Percentiles rank a stretch among this genome's conserved stretches.
Conservation (phyloP, 2,329 filamentous ascomycete species). For the Mariannaea sp. region DNA sequence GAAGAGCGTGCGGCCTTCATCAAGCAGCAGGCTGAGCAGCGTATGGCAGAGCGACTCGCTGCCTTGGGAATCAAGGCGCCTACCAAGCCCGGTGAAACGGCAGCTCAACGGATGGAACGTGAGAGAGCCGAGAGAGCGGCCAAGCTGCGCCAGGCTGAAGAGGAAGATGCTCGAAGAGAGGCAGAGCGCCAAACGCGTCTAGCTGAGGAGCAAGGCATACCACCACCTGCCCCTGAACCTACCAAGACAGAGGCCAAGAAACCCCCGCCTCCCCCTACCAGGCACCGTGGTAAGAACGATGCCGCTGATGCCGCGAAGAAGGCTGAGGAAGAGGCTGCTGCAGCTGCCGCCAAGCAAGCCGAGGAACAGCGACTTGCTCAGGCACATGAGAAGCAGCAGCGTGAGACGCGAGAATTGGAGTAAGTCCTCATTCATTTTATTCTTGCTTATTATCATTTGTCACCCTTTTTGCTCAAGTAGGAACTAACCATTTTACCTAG, state of each 20-base stretch:
- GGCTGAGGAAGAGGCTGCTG: constrained; percentile 60
- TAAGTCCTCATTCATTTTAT: constrained; percentile 63
- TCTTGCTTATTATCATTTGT: neutral
- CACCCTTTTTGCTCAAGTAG: too few species aligned
- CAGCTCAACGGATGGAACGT: constrained; percentile 84
- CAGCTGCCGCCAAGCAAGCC: constrained; percentile 52
- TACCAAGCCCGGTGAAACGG: constrained; percentile 76
- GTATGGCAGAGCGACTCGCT: constrained; percentile 94
- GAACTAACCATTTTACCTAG: constrained; percentile 50
- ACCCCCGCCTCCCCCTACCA: constrained; percentile 79
- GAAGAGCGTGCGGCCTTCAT: constrained; percentile 96
- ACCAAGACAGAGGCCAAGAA: constrained; percentile 60
- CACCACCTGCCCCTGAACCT: constrained; percentile 59
- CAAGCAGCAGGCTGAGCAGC: constrained; percentile 93
- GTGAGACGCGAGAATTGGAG: constrained; percentile 78
- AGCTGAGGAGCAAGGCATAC: constrained; percentile 73
- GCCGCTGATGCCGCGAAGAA: constrained; percentile 57
- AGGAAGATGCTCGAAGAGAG: constrained; percentile 89
- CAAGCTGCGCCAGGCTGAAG: constrained; percentile 86
- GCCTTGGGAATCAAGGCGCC: constrained; percentile 89
- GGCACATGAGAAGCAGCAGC: constrained; percentile 77
- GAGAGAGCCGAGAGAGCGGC: constrained; percentile 87
- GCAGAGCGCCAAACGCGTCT: constrained; percentile 83
- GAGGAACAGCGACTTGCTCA: constrained; percentile 69
- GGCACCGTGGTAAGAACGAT: constrained; percentile 69